phyloP scores from a whole-genome alignment of 2,329 filamentous ascomycete genomes.

The Setomelanomma holmii region DNA sequence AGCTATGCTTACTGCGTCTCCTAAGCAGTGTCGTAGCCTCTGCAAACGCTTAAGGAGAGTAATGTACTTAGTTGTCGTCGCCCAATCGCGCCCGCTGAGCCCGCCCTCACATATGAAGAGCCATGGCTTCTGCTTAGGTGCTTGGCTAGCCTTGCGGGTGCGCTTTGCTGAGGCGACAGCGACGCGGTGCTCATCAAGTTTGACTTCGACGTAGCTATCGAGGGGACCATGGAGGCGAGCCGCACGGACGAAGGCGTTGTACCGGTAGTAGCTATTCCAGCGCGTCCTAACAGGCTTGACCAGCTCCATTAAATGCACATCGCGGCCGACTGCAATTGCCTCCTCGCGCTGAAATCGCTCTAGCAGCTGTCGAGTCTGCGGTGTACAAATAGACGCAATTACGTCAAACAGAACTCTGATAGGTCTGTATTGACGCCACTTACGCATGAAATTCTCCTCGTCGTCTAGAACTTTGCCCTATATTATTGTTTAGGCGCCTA shows the following conservation, averaged over 20 bases:
- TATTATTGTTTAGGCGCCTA: conserved; percentile 4
- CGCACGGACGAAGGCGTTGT: conserved; percentile 1
- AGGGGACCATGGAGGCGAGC: too few species aligned
- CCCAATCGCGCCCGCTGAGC: background rate
- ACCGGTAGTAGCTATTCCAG: background rate
- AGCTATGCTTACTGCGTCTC: background rate
- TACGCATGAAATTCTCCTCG: background rate
- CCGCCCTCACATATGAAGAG: background rate
- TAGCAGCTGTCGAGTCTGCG: background rate
- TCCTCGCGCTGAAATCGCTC: background rate
- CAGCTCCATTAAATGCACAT: background rate
- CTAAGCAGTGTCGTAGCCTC: conserved; percentile 1
- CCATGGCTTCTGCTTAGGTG: background rate
- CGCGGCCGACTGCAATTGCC: background rate
- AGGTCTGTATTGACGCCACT: background rate
- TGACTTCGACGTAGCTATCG: too few species aligned
- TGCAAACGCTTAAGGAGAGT: conserved; percentile 1
- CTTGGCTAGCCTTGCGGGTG: background rate
- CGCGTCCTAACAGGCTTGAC: conserved; percentile 3
- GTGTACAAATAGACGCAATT: background rate
- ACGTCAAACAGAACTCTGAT: background rate
- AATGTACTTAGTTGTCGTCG: conserved; percentile 3
- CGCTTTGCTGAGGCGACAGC: background rate
- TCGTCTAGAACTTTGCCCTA: background rate
- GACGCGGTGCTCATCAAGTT: too few species aligned